Conservation (phyloP, 2,329 filamentous ascomycete species). For the Hymenoscyphus infarciens region DNA sequence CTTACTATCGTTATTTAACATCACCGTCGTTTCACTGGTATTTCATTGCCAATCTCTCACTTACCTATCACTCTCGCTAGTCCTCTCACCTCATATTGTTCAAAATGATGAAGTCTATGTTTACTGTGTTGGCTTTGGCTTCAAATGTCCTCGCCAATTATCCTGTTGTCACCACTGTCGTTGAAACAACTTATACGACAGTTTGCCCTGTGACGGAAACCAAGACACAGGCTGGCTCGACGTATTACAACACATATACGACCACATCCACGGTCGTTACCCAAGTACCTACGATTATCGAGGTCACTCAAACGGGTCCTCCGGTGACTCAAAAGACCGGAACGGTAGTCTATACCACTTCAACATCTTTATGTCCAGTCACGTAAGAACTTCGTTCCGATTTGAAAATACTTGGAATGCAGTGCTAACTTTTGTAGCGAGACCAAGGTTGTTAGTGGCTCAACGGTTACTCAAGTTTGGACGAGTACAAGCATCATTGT, state of each 20-base stretch:
- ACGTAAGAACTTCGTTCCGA: neutral
- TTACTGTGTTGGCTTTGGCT: slow-evolving; percentile 30
- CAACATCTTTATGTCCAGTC: slow-evolving; percentile 7
- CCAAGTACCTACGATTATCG: neutral
- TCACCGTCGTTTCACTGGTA: slow-evolving; percentile 22
- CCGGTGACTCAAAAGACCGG: neutral
- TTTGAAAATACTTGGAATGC: neutral
- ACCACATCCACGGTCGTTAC: slow-evolving; percentile 34
- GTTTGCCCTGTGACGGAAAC: slow-evolving; percentile 40
- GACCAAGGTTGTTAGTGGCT: slow-evolving; percentile 3
- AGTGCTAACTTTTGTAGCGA: neutral
- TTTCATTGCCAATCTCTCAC: slow-evolving; percentile 15
- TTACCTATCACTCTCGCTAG: slow-evolving; percentile 6
- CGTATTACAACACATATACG: slow-evolving; percentile 41
- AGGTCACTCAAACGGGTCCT: neutral
- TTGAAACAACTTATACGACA: slow-evolving; percentile 26
- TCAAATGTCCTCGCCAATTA: slow-evolving; percentile 16
- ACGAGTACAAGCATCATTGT: slow-evolving; percentile 13
- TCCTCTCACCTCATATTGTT: slow-evolving; percentile 16
- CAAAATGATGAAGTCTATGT: slow-evolving; percentile 30
- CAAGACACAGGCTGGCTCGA: slow-evolving; percentile 36
- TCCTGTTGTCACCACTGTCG: slow-evolving; percentile 21
- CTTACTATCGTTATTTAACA: slow-evolving; percentile 44
- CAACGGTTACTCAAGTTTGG: slow-evolving; percentile 7
- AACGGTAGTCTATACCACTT: slow-evolving; percentile 1